Evolutionary conservation across 2,329 filamentous ascomycete genomes (phyloP), one percentile per base, ranked within the genome.

Genomic region (Talaromyces verruculosus): DNA sequence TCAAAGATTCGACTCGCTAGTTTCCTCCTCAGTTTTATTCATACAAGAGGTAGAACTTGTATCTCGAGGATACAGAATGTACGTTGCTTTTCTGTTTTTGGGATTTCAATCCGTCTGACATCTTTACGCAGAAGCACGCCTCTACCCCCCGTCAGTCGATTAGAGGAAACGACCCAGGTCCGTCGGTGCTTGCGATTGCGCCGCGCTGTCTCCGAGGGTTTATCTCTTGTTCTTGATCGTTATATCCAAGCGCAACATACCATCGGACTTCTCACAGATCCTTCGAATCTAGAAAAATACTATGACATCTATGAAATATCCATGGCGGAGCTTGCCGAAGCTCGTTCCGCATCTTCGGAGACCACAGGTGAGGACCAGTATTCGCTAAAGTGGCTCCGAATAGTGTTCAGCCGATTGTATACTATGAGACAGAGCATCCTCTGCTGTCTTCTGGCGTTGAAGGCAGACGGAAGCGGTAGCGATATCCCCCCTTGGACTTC

Each of bases 41-140:
- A 89, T 97, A 68, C 93, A 97, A 76, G 93, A 97, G 79, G 93
- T 97, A n/a, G 93, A 97, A 80, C 84, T 97, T 37, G 93, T 97
- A 30, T 96, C 93, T 35, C 88, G 93, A 71, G 93, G 93, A 25
- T 97, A 96, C 77, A 86, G 91, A 79, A 84, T 97, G 88, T 92
- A 79, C 77, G 88, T 11, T 81, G 1, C 13, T 19, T 59, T 55
- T 53, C 25, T 41, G 33, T 67, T 49, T 19, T 30, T 61, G 13
- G 1, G 25, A 60, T 47, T 33, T 28, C 66, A 67, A 58, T 73
- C 61, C 73, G 25, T 60, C 65, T 64, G 3, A 62, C 30, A 30
- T 15, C 65, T 72, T 63, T 45, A 39, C 67, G 64, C 72, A 96
- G 92, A 80, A 96, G 92, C 82, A 90, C 88, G 17, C 94, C 93